A percentile compares a stretch with the other conserved stretches of the same genome.
Evolutionary conservation across 2,329 filamentous ascomycete species (phyloP).

Genomic region (Diaporthe sp.): DNA sequence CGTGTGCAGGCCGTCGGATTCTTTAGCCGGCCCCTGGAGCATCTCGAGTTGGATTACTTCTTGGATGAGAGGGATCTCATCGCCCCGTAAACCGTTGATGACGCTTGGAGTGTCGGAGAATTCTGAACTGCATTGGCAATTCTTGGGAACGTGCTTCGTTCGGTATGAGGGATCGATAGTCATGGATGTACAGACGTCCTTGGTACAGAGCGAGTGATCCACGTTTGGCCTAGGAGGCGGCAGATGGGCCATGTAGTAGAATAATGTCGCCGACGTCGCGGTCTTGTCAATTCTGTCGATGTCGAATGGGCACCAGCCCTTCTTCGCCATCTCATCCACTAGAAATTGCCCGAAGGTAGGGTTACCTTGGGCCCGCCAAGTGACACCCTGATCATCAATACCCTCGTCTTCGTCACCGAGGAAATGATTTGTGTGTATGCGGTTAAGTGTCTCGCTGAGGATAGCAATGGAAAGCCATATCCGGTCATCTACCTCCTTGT

Average conservation of each 20-base stretch:
- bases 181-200: constrained; percentile 11
- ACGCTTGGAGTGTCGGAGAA: neutral
- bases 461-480: constrained; percentile 15
- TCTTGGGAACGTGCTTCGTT: neutral
- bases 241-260: constrained; percentile 14
- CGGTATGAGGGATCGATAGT: neutral
- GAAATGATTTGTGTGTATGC: constrained; percentile 3
- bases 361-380: neutral
- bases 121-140: neutral
- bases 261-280: neutral
- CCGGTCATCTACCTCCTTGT: neutral
- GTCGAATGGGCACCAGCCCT: constrained; percentile 7
- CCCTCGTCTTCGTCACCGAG: neutral
- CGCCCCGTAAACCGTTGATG: neutral
- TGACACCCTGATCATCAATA: neutral
- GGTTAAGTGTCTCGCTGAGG: neutral
- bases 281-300: neutral
- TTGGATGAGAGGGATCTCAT: neutral
- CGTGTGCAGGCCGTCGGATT: neutral
- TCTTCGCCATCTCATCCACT: neutral
- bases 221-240: neutral
- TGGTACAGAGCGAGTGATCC: constrained; percentile 2
- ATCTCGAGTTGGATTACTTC: neutral
- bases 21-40: neutral
- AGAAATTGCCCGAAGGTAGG: neutral